phyloP scores from a whole-genome alignment of 2,329 filamentous ascomycete genomes.

The Penicillium sp. region DNA sequence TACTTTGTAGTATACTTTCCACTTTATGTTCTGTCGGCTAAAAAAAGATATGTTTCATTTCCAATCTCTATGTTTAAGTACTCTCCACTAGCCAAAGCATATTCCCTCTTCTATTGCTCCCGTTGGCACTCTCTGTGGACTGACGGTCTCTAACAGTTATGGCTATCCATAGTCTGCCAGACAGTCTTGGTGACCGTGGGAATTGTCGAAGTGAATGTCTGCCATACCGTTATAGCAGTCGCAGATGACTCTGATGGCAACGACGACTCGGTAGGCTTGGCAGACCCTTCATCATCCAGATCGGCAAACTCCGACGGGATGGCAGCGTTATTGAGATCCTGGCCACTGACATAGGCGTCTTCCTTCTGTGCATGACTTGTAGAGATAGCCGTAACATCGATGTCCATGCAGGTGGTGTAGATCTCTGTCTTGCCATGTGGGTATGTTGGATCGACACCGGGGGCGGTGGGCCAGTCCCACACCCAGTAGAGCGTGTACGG shows the following conservation, averaged over 20 bases:
- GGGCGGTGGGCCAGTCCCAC: conserved; percentile 80
- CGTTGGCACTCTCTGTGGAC: not conserved
- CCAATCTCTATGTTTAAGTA: not conserved
- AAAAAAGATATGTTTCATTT: not conserved
- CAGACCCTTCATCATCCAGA: conserved; percentile 14
- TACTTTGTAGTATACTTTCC: not conserved
- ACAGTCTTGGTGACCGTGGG: conserved; percentile 21
- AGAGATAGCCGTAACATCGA: conserved; percentile 37
- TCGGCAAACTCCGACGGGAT: conserved; percentile 38
- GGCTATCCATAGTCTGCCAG: conserved; percentile 23
- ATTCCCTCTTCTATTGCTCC: not conserved
- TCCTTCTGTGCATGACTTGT: conserved; percentile 10
- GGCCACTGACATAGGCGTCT: conserved; percentile 27
- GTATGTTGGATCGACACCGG: conserved; percentile 31
- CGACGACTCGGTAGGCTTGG: not conserved
- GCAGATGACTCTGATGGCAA: too few species aligned
- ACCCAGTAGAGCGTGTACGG: conserved; percentile 88
- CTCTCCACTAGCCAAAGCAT: not conserved
- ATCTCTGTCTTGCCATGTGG: conserved; percentile 44
- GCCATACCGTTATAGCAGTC: not conserved
- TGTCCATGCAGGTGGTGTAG: conserved; percentile 49
- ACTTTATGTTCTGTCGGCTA: not conserved
- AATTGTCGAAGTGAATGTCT: not conserved
- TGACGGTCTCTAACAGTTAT: conserved; percentile 12
- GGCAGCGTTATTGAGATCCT: conserved; percentile 37